Base-by-base conservation (phyloP, 768 basidiomycete species). In the Albatrellus ellisii region DNA sequence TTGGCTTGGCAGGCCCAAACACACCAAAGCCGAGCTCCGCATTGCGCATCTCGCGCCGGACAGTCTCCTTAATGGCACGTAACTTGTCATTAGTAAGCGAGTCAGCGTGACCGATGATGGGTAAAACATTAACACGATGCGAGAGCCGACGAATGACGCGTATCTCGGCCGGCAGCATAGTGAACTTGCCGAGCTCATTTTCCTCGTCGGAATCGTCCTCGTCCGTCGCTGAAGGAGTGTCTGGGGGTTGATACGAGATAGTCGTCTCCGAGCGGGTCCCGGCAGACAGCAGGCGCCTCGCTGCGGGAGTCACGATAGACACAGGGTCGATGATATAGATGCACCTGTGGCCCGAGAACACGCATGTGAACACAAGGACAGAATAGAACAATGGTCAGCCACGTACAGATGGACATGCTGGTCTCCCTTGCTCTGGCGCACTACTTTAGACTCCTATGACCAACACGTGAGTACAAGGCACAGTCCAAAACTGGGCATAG, bases 371-470 rank as follows among this genome's bases (percentile, higher is more conserved):
- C 44, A 10, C 22, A 20, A 17, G 4, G 15, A 15, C 24, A 26
- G 12, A 10, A 4, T n/a, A 44, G 10, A 26, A 24, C 22, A 24
- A 36, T 12, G 28, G n/a, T 12, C 43, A 33, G 33, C 14, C 18
- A 60, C 84, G 60, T 58, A 88, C 85, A 89, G 62, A 62, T 91
- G 87, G 52, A 91, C 79, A 52, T 90, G 88, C 52, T 86, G 83
- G 61, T 91, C 87, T 37, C 84, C 86, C 63, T 81, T 87, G 62
- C 74, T 85, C 57, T 86, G 75, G 49, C 87, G 75, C 39, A 89
- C 65, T 31, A 91, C 86, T 67, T 90, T 91, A 42, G 82, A 83
- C 67, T 90, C 86, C 86, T 88, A 36, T 38, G 26, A 34, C 22
- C 25, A 14, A 42, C n/a, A n/a, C n/a, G n/a, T 32, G 32, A 25